Evolutionary conservation across 495 filamentous ascomycete genomes (phyloP), one percentile per base, ranked within the genome.

Genomic region (Talaromyces proteolyticus): DNA sequence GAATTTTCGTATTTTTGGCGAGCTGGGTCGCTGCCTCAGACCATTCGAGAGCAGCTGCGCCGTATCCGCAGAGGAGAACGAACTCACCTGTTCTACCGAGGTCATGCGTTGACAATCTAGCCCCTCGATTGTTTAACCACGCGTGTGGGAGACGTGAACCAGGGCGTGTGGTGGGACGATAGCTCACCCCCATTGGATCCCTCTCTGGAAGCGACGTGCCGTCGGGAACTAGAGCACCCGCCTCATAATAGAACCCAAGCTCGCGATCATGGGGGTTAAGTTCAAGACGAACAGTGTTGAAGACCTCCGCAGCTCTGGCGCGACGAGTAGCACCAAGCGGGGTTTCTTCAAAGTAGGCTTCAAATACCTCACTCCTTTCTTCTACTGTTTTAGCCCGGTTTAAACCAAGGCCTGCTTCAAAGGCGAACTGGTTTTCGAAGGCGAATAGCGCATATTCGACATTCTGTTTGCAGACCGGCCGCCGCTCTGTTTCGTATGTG

Each of bases 401-500:
- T 6, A 40, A n/a, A 6, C 38, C 38, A 4, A 40, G 11, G 16
- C 12, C 38, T 6, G 38, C 17, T 6, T 40, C 17, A 18, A 40
- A n/a, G 6, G 17, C 38, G 16, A 14, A 18, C 6, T 14, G 17
- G n/a, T 40, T 40, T 6, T 14, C 17, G n/a, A 40, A 40, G 4
- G 38, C 17, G n/a, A 40, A 40, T n/a, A 40, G 17, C n/a, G 12
- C 38, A 14, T 18, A 40, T n/a, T 40, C 38, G 16, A 14, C 11
- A 18, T 40, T 40, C 16, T 4, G 4, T n/a, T 40, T 18, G 38
- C 38, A 14, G 6, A 91, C 76, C 8, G 71, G 72, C 22, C 81
- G 78, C 3, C 88, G 76, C 57, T 91, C 88, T 0, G 68, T 64
- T 56, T 86, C 73, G 65, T 92, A 92, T 3, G 86, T 89, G 23